Percentiles rank a stretch among this genome's conserved stretches.
These are phyloP conservation scores for Pseudisothecium myosuroides DNA, from an alignment of 225 moss, liverwort and hornwort species.

Conservation along the genomic window DNA sequence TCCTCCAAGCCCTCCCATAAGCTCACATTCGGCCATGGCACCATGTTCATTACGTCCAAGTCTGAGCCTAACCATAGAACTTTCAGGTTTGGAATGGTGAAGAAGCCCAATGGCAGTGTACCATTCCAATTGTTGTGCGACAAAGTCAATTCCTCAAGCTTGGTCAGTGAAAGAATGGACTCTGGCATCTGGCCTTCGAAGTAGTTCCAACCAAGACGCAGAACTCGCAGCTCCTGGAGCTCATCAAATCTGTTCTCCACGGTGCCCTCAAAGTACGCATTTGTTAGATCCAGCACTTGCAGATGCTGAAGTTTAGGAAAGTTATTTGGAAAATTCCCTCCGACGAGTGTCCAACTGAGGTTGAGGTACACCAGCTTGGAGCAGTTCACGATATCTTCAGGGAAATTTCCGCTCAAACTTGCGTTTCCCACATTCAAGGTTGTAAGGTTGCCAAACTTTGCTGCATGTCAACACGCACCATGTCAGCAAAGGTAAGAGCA, in stretches of 20 bases:
- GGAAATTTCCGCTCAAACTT: background rate
- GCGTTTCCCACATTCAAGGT: background rate
- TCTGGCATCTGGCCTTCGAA: background rate
- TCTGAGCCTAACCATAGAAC: background rate
- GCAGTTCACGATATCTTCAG: background rate
- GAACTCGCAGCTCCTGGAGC: background rate
- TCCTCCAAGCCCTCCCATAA: background rate
- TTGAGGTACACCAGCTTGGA: background rate
- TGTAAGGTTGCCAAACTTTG: background rate
- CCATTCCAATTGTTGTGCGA: background rate
- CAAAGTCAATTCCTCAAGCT: background rate
- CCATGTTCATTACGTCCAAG: background rate
- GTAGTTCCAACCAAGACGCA: background rate
- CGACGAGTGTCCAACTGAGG: background rate
- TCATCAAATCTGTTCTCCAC: background rate
- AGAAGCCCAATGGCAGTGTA: background rate
- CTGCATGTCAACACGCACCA: background rate
- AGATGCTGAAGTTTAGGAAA: background rate
- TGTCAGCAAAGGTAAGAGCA: too few relatives aligned
- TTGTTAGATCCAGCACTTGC: background rate
- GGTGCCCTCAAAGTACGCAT: rapidly evolving
- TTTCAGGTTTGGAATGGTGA: background rate
- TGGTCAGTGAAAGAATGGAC: background rate
- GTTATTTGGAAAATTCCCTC: background rate
- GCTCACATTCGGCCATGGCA: background rate